Base-by-base conservation (phyloP, 805 yeast genomes). In the Saccharomycopsis selenospora region DNA sequence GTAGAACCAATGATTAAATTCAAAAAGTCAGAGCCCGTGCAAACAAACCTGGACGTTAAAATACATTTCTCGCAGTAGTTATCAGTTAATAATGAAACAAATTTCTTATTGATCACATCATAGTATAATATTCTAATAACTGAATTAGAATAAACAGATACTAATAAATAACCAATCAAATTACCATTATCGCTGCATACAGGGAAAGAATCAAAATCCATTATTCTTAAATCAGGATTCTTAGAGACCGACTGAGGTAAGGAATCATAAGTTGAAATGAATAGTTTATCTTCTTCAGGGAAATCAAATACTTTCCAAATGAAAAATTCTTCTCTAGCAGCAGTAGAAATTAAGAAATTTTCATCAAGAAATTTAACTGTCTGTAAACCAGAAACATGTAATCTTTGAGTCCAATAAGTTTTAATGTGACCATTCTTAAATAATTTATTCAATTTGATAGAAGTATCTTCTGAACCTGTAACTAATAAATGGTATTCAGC, bases 371-470 rank as follows among this genome's bases (percentile, higher is more conserved):
- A 77, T 49, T 77, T 78, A 13, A 85, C 72, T 20, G 77, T 74
- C 62, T 91, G 98, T 42, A 93, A 65, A 1, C 98, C 98, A 1
- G 96, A 87, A 3, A 88, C 83, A 62, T 93, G 99, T 49, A 79
- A 77, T 61, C 91, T 76, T 60, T 82, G 72, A 2, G 84, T 72
- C 82, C 87, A 79, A 27, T 64, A 65, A 30, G 70, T 72, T 6
- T 59, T 57, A 1, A 85, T 54, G 0, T 56, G 51, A 1, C 88
- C 87, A 26, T 66, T 58, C 2, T 46, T 17, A 24, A 51, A 43
- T 3, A 77, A 46, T 14, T 59, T 64, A 4, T 81, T 75, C n/a
- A 91, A 54, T 51, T 77, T 75, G 3, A 93, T 66, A 0, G 87
- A 75, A 0, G 97, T 85, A 60, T 93, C 99, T 62, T 93, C 99